Evolutionary conservation across 2,329 filamentous ascomycete genomes (phyloP).

Genomic region (Fusarium napiforme): DNA sequence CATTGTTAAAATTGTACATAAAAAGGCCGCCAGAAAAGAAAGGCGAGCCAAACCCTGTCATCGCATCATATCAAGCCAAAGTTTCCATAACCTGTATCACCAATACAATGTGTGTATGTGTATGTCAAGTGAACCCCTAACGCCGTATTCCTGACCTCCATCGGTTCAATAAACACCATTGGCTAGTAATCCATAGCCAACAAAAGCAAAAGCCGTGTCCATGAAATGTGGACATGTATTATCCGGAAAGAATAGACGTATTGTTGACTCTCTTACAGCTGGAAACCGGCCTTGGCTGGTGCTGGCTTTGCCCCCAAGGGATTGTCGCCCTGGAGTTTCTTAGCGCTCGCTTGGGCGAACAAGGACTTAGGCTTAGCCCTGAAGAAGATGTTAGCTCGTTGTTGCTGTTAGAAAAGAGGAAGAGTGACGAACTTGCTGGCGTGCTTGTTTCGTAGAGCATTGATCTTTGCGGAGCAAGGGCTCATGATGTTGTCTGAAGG

Average conservation of each 20-base stretch:
- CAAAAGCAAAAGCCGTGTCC: constrained; percentile 27
- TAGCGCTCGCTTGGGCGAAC: constrained; percentile 72
- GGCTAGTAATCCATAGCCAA: constrained; percentile 13
- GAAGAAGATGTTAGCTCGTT: constrained; percentile 36
- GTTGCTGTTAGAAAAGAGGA: not conserved
- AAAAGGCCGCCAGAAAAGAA: constrained; percentile 33
- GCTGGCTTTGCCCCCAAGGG: constrained; percentile 53
- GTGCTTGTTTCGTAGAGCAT: constrained; percentile 82
- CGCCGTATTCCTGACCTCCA: constrained; percentile 37
- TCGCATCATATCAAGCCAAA: constrained; percentile 45
- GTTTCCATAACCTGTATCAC: constrained; percentile 35
- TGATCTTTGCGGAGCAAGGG: constrained; percentile 85
- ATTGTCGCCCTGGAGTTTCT: constrained; percentile 66
- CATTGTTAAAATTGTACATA: constrained; percentile 38
- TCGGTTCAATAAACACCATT: constrained; percentile 23
- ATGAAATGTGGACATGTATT: constrained; percentile 17
- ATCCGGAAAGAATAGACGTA: constrained; percentile 21
- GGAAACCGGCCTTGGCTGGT: constrained; percentile 42
- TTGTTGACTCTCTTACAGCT: constrained; percentile 22
- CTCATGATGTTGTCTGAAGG: constrained; percentile 92
- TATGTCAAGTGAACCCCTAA: constrained; percentile 38
- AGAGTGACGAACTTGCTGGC: constrained; percentile 73
- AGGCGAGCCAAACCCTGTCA: constrained; percentile 38
- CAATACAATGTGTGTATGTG: constrained; percentile 21
- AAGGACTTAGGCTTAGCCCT: constrained; percentile 75